Evolutionary conservation across 192 early-diverging fungal species (phyloP).

Genomic region (Podila clonocystis): DNA sequence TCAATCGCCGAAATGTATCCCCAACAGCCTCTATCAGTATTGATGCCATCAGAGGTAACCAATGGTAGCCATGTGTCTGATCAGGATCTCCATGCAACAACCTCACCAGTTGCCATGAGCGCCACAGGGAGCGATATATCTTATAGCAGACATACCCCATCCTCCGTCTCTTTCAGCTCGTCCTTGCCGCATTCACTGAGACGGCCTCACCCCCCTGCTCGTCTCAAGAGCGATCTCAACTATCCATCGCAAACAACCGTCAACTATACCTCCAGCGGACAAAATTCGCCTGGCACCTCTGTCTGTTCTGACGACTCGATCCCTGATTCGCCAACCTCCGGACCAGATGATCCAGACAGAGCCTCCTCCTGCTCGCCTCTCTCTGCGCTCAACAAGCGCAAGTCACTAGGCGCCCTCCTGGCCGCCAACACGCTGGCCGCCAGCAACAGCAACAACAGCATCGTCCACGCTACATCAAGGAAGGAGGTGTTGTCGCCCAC

Average conservation of each 20-base stretch:
- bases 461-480: slow-evolving; percentile 23
- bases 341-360: slow-evolving; percentile 30
- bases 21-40: neutral
- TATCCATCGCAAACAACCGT: neutral
- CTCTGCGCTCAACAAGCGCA: slow-evolving; percentile 46
- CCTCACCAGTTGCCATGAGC: neutral
- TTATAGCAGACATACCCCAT: slow-evolving; percentile 5
- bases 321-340: slow-evolving; percentile 39
- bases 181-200: slow-evolving; percentile 31
- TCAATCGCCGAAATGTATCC: neutral
- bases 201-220: slow-evolving; percentile 22
- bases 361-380: slow-evolving; percentile 20
- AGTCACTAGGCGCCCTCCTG: slow-evolving; percentile 47
- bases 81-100: neutral
- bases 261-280: slow-evolving; percentile 45
- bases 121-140: neutral
- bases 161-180: slow-evolving; percentile 21
- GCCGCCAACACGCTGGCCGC: slow-evolving; percentile 51
- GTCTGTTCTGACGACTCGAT: slow-evolving; percentile 33
- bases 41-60: neutral
- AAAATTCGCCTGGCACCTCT: slow-evolving; percentile 41
- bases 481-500: slow-evolving; percentile 42
- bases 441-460: slow-evolving; percentile 40
- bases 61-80: neutral
- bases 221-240: slow-evolving; percentile 39